Evolutionary conservation across 495 filamentous ascomycete genomes (phyloP).

Genomic region (Xylaria grammica): DNA sequence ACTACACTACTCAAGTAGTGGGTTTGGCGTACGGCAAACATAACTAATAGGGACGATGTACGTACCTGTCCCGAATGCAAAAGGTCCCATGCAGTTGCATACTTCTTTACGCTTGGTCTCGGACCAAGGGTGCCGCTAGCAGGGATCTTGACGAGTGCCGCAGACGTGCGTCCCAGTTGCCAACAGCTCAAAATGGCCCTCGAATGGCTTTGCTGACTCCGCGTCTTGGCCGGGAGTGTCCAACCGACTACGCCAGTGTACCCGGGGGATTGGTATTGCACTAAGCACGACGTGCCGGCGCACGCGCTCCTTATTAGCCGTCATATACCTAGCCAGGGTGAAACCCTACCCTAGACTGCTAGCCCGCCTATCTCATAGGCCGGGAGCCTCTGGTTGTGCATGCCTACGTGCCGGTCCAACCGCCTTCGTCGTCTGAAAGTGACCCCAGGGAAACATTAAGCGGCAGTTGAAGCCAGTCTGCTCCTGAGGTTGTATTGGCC

Average conservation of each 20-base stretch:
- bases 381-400: constrained; percentile 10
- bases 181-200: constrained; percentile 11
- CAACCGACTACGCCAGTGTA: constrained; percentile 19
- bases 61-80: constrained; percentile 15
- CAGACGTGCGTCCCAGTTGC: constrained; percentile 13
- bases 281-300: constrained; percentile 29
- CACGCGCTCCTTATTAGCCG: constrained; percentile 26
- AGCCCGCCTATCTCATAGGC: constrained; percentile 15
- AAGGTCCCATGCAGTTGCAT: constrained; percentile 25
- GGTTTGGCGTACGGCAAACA: too few species aligned
- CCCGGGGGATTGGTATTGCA: constrained; percentile 28
- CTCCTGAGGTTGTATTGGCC: constrained; percentile 18
- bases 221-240: constrained; percentile 25
- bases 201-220: constrained; percentile 20
- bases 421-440: constrained; percentile 15
- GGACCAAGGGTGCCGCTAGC: constrained; percentile 22
- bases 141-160: constrained; percentile 24
- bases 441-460: constrained; percentile 23
- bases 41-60: neutral
- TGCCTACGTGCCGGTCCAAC: constrained; percentile 20
- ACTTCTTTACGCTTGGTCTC: constrained; percentile 7
- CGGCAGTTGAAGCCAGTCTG: constrained; percentile 22
- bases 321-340: constrained; percentile 22
- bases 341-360: constrained; percentile 17
- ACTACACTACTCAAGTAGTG: too few species aligned